phyloP scores from a whole-genome alignment of 352 stramenopile genomes.

The Pseudoperonospora humuli region DNA sequence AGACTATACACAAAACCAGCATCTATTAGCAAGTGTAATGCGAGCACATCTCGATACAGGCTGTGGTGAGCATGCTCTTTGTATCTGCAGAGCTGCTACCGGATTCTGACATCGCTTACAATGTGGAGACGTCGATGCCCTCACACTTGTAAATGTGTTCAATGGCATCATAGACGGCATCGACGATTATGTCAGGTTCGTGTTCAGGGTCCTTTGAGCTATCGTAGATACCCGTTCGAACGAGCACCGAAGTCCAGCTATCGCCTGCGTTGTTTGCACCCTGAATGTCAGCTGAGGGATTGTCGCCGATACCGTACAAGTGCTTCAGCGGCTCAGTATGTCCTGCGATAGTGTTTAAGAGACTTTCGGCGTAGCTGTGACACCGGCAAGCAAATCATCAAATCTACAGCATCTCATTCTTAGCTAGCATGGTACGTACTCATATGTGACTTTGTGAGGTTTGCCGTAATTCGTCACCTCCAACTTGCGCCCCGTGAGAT shows the following conservation, averaged over 20 bases:
- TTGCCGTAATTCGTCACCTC: conserved; percentile 81
- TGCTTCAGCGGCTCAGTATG: conserved; percentile 32
- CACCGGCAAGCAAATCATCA: background rate
- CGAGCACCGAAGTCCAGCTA: conserved; percentile 80
- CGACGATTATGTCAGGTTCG: conserved; percentile 47
- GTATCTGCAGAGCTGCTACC: background rate
- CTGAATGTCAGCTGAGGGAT: conserved; percentile 80
- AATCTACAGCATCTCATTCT: no score
- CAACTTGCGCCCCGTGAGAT: conserved; percentile 49
- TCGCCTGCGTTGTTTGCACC: conserved; percentile 79
- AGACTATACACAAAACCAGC: conserved; percentile 1
- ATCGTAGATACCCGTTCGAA: conserved; percentile 83
- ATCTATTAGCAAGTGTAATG: no score
- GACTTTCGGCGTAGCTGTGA: conserved; percentile 53
- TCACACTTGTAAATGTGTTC: conserved; percentile 65
- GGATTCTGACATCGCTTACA: conserved; percentile 17
- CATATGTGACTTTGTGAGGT: conserved; percentile 76
- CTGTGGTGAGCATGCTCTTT: background rate
- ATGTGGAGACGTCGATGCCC: conserved; percentile 31
- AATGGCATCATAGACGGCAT: conserved; percentile 69
- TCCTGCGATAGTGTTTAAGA: conserved; percentile 51
- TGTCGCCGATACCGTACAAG: conserved; percentile 88
- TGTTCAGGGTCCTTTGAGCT: conserved; percentile 55
- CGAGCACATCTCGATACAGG: background rate
- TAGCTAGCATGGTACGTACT: conserved; percentile 50